Conservation (phyloP, 441 rosid species). For the Eutrema salsugineum region DNA sequence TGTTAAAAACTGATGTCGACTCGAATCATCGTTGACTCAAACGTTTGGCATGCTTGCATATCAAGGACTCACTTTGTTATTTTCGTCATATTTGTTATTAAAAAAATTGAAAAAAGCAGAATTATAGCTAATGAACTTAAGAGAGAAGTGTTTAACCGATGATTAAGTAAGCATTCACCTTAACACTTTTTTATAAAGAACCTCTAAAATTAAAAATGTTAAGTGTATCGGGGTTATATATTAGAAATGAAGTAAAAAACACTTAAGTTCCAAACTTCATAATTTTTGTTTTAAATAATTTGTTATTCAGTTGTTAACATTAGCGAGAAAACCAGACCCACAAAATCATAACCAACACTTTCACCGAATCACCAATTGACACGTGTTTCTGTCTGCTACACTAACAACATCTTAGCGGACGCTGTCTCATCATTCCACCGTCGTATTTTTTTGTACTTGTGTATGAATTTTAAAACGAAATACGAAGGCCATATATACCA, state of each 20-base stretch:
- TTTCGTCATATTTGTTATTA: neutral
- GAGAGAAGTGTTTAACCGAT: neutral
- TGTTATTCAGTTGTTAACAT: neutral
- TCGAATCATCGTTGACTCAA: neutral
- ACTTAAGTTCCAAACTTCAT: too few relatives aligned
- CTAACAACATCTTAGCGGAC: slow-evolving; percentile 39
- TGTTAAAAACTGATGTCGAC: too few relatives aligned
- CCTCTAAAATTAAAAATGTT: neutral
- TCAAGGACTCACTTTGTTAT: neutral
- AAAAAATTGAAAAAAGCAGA: neutral
- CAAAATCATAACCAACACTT: slow-evolving; percentile 28
- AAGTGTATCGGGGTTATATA: neutral
- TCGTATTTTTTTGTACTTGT: neutral
- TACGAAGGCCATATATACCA: slow-evolving; percentile 7
- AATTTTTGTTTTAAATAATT: neutral
- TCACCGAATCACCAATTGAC: slow-evolving; percentile 29
- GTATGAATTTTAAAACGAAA: slow-evolving; percentile 4
- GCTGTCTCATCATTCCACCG: slow-evolving; percentile 27
- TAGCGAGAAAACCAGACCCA: slow-evolving; percentile 15
- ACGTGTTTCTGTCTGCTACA: slow-evolving; percentile 62
- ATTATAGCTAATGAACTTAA: neutral
- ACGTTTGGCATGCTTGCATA: slow-evolving; percentile 9
- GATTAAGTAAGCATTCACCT: neutral
- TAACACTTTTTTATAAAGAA: neutral
- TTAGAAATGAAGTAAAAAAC: neutral